Conservation (phyloP, 805 yeast genomes). For the Saccharomyces jurei region DNA sequence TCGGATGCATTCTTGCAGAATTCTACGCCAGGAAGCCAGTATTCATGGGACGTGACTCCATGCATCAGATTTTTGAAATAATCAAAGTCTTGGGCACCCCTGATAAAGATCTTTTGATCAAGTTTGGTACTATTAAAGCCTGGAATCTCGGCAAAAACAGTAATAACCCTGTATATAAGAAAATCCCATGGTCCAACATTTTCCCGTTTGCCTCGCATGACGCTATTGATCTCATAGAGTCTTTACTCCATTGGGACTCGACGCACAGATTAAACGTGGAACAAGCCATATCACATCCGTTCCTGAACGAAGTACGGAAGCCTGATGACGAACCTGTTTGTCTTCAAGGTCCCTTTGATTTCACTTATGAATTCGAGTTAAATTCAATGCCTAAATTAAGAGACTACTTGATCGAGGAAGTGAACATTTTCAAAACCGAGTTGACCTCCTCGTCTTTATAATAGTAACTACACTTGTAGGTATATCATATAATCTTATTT, state of each 20-base stretch:
- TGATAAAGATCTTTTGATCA: slow-evolving; percentile 35
- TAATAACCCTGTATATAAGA: slow-evolving; percentile 26
- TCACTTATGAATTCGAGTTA: slow-evolving; percentile 50
- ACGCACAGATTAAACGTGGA: slow-evolving; percentile 45
- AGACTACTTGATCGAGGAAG: slow-evolving; percentile 44
- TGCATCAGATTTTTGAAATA: slow-evolving; percentile 65
- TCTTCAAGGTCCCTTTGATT: slow-evolving; percentile 44
- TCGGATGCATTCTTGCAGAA: slow-evolving; percentile 86
- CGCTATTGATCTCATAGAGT: slow-evolving; percentile 46
- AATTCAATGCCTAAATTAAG: slow-evolving; percentile 39
- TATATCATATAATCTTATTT: neutral
- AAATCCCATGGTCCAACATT: slow-evolving; percentile 42
- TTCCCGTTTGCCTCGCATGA: slow-evolving; percentile 54
- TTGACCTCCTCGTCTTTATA: slow-evolving; percentile 6
- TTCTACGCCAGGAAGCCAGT: slow-evolving; percentile 72
- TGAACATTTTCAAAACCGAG: slow-evolving; percentile 38
- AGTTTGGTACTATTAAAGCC: slow-evolving; percentile 40
- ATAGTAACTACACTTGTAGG: neutral
- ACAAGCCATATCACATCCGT: slow-evolving; percentile 50
- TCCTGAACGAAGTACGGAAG: slow-evolving; percentile 46
- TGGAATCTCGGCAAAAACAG: slow-evolving; percentile 41
- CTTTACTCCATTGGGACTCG: slow-evolving; percentile 60
- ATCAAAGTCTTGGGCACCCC: slow-evolving; percentile 69
- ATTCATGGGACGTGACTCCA: slow-evolving; percentile 65
- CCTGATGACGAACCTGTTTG: slow-evolving; percentile 48